Conservation (phyloP, 1,284 basidiomycete species). For the Tetrapyrgos nigripes region DNA sequence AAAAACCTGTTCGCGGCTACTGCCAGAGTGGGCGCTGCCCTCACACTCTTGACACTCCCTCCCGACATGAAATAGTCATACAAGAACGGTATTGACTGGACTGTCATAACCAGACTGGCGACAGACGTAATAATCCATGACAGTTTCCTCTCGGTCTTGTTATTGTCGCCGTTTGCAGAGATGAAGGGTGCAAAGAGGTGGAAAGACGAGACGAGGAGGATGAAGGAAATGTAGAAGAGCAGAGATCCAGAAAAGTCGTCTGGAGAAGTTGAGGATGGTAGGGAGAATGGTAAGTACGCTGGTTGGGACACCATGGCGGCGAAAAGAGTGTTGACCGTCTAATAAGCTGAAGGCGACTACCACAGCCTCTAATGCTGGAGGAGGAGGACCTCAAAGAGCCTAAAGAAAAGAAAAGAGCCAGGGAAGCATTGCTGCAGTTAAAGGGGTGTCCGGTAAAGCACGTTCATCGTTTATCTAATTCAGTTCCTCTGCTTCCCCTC, state of each 20-base stretch:
- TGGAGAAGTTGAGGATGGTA: neutral
- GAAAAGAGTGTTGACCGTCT: neutral
- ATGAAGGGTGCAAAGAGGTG: constrained; percentile 32
- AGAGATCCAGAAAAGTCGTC: neutral
- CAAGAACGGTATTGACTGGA: constrained; percentile 53
- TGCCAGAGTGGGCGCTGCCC: constrained; percentile 26
- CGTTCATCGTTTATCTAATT: neutral
- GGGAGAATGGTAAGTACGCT: neutral
- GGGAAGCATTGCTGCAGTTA: neutral
- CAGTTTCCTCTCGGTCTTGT: constrained; percentile 46
- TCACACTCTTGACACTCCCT: constrained; percentile 37
- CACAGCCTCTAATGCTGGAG: neutral
- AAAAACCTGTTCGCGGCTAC: constrained; percentile 44
- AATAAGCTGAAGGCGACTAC: neutral
- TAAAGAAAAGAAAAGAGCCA: neutral
- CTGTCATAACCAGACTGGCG: constrained; percentile 50
- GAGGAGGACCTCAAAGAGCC: neutral
- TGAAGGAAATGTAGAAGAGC: constrained; percentile 25
- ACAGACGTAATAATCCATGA: constrained; percentile 62
- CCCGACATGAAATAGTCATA: constrained; percentile 42
- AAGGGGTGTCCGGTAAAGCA: neutral
- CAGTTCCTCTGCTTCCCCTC: neutral
- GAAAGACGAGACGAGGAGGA: constrained; percentile 40
- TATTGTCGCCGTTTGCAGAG: constrained; percentile 22
- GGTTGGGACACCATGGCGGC: neutral